Evolutionary conservation across 106 monocot species (phyloP), one percentile per base, ranked within the genome.

Genomic region (Platanthera zijinensis): DNA sequence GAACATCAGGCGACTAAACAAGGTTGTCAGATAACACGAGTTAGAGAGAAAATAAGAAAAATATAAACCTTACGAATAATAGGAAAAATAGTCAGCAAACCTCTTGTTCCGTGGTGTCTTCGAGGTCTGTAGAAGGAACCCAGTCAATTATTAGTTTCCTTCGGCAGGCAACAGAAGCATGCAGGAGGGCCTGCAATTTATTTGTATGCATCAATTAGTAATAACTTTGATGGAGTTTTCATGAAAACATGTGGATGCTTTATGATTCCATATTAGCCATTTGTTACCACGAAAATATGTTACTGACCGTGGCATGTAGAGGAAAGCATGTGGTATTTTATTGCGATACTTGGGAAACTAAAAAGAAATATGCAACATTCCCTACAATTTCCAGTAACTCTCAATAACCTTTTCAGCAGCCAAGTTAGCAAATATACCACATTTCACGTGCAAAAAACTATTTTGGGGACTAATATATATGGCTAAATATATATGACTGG

Each of bases 121-220:
- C 96, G 45, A 97, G 91, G 75, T 97, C 96, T 69, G 89, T 46
- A 63, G 96, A 79, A 77, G 89, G 70, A 83, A 97, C 89, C 96
- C 96, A 97, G 7, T 97, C 91, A 59, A 97, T 84, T n/a, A 91
- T 51, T 76, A 93, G 93, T 76, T 93, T 97, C 74, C 79, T 85
- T n/a, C 2, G 66, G 69, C 87, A 91, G 61, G 61, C 81, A 61
- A 93, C 78, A 56, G 93, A 89, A 80, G 96, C 96, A 86, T 97
- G 96, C 75, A 97, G 74, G 54, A 97, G 91, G 53, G 96, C 93
- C 96, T 97, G 80, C 69, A 85, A 81, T 32, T 5, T 66, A 10
- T 9, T 72, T 62, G 52, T 22, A 6, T 48, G 70, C 11, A 6
- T 46, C 70, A 70, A 10, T 70, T 47, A 70, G 18, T 30, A 67